Percentiles rank a stretch among this genome's conserved stretches.
These are phyloP conservation scores for Wallacemonas sp. DNA, from an alignment of 208 protist species.

Conservation along the genomic window DNA sequence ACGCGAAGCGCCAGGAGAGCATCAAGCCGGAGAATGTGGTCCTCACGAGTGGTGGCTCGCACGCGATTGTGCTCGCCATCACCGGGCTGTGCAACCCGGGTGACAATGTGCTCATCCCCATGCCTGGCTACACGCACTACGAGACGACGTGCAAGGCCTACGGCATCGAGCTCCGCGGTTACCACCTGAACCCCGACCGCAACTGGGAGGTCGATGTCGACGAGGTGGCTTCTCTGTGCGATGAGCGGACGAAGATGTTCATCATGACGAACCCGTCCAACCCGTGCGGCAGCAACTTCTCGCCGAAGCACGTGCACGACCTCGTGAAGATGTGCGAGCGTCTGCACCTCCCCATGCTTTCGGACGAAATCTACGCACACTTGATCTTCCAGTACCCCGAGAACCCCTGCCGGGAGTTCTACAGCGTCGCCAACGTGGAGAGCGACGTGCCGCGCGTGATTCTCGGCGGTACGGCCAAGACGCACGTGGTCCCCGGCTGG, in stretches of 20 bases:
- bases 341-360: constrained; percentile 90
- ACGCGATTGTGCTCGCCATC: constrained; percentile 89
- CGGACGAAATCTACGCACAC: constrained; percentile 95
- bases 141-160: constrained; percentile 79
- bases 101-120: constrained; percentile 91
- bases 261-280: constrained; percentile 96
- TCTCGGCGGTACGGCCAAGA: constrained; percentile 92
- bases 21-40: constrained; percentile 75
- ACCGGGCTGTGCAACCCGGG: constrained; percentile 75
- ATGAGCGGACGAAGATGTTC: constrained; percentile 85
- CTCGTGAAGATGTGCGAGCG: constrained; percentile 83
- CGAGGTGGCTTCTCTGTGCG: constrained; percentile 67
- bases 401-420: constrained; percentile 43
- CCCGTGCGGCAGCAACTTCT: constrained; percentile 94
- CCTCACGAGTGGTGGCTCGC: constrained; percentile 84
- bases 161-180: constrained; percentile 77
- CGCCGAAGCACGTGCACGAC: constrained; percentile 71
- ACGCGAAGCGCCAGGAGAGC: background rate
- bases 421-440: constrained; percentile 81
- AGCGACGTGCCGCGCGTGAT: constrained; percentile 81
- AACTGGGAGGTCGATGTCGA: constrained; percentile 92
- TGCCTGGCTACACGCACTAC: constrained; percentile 94
- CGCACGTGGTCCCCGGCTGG: constrained; percentile 93
- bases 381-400: constrained; percentile 82
- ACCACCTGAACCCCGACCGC: constrained; percentile 81